These are phyloP conservation scores for Pleomassaria siparia DNA, from an alignment of 2,329 filamentous ascomycete species.

Conservation along the genomic window DNA sequence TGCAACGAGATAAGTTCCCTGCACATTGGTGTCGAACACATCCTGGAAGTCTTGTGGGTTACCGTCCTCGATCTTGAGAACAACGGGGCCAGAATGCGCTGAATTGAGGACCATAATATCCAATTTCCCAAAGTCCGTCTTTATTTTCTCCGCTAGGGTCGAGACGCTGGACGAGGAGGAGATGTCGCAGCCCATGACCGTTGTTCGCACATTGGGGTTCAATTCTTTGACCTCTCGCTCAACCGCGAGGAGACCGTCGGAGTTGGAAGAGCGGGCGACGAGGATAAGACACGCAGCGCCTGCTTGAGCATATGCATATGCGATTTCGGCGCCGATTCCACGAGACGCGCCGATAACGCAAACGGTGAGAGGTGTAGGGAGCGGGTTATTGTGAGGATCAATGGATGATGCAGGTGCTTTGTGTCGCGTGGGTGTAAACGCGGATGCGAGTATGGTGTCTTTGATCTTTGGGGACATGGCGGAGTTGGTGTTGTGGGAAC, in stretches of 20 bases:
- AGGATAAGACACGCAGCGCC: slow-evolving; percentile 26
- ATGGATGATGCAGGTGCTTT: slow-evolving; percentile 12
- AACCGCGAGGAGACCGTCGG: slow-evolving; percentile 14
- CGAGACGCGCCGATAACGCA: slow-evolving; percentile 36
- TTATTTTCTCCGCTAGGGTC: slow-evolving; percentile 20
- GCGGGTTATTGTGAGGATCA: slow-evolving; percentile 20
- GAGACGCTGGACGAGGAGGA: slow-evolving; percentile 28
- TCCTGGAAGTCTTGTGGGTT: slow-evolving; percentile 35
- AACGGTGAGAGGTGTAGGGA: slow-evolving; percentile 24
- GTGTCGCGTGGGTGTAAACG: slow-evolving; percentile 19
- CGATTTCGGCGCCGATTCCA: slow-evolving; percentile 35
- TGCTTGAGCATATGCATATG: slow-evolving; percentile 31
- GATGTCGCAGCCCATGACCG: slow-evolving; percentile 29
- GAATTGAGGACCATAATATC: slow-evolving; percentile 45
- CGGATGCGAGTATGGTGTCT: slow-evolving; percentile 20
- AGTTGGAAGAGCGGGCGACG: slow-evolving; percentile 25
- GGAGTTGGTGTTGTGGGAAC: neutral
- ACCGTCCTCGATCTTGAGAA: slow-evolving; percentile 36
- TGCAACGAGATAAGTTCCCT: slow-evolving; percentile 42
- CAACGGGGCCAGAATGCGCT: slow-evolving; percentile 40
- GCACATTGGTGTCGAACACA: slow-evolving; percentile 41
- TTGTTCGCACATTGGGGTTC: slow-evolving; percentile 7
- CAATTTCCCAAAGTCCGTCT: slow-evolving; percentile 26
- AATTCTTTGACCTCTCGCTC: slow-evolving; percentile 12
- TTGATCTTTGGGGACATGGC: slow-evolving; percentile 6